Evolutionary conservation across 2,329 filamentous ascomycete species (phyloP).

Genomic region (Aquanectria penicillioides): DNA sequence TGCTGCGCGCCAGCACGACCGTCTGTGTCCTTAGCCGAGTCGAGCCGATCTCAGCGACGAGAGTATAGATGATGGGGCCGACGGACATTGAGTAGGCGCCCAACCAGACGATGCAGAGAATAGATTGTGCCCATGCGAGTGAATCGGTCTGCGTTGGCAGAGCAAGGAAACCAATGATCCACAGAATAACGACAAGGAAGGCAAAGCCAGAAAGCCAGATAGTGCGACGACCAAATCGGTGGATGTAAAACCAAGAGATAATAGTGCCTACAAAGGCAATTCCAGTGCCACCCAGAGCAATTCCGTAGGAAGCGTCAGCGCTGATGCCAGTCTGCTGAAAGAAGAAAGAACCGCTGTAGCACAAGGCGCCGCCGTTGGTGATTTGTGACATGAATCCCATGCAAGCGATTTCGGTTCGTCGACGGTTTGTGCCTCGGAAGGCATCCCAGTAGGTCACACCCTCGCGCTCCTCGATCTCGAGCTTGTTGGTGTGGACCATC

Average conservation of each 20-base stretch:
- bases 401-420: conserved; percentile 57
- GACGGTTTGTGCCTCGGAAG: conserved; percentile 58
- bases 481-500: conserved; percentile 57
- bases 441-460: conserved; percentile 56
- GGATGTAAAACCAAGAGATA: conserved; percentile 56
- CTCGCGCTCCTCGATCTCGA: conserved; percentile 53
- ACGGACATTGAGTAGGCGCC: conserved; percentile 55
- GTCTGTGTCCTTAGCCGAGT: conserved; percentile 55
- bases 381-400: conserved; percentile 55
- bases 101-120: conserved; percentile 56
- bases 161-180: conserved; percentile 55
- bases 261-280: conserved; percentile 56
- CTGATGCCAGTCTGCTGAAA: conserved; percentile 57
- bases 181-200: conserved; percentile 50
- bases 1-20: conserved; percentile 52
- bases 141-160: conserved; percentile 46
- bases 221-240: conserved; percentile 52
- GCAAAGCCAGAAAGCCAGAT: conserved; percentile 55
- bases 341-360: conserved; percentile 57
- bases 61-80: conserved; percentile 56
- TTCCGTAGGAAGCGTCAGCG: conserved; percentile 49
- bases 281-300: conserved; percentile 54
- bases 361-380: conserved; percentile 51
- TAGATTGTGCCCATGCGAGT: conserved; percentile 53
- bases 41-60: conserved; percentile 54